phyloP scores from a whole-genome alignment of 108 stramenopile genomes.

The Cyclotella cryptica region DNA sequence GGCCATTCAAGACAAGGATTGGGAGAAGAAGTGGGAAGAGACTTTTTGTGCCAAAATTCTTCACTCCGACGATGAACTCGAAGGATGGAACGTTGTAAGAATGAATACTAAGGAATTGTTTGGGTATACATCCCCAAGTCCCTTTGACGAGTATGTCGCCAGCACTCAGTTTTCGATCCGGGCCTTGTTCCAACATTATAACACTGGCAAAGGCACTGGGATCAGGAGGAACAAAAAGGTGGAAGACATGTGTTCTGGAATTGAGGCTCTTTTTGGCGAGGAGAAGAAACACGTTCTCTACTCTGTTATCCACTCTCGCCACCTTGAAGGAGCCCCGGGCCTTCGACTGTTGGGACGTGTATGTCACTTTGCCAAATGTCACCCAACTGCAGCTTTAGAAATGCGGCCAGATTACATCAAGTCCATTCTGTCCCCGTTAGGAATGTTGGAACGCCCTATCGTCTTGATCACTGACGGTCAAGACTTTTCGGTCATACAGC shows the following conservation, averaged over 20 bases:
- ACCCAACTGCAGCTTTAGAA: constrained; percentile 33
- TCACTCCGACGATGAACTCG: constrained; percentile 6
- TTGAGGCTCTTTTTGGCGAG: constrained; percentile 30
- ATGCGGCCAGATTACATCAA: constrained; percentile 55
- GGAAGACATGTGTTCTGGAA: constrained; percentile 29
- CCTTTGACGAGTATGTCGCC: constrained; percentile 34
- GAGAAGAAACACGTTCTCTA: constrained; percentile 7
- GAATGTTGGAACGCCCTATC: constrained; percentile 43
- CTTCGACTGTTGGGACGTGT: not conserved
- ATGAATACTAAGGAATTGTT: constrained; percentile 34
- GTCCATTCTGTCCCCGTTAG: constrained; percentile 37
- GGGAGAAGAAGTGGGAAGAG: constrained; percentile 22
- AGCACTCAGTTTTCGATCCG: constrained; percentile 12
- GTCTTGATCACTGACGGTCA: constrained; percentile 51
- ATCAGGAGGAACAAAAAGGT: not conserved
- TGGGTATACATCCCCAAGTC: constrained; percentile 7
- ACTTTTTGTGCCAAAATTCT: constrained; percentile 36
- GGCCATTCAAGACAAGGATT: constrained; percentile 10
- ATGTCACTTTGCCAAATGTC: constrained; percentile 13
- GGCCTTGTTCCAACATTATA: constrained; percentile 38
- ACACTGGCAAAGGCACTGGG: constrained; percentile 17
- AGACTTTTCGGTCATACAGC: constrained; percentile 19
- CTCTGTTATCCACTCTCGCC: constrained; percentile 33
- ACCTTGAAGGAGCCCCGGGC: constrained; percentile 19
- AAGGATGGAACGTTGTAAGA: constrained; percentile 10